Evolutionary conservation across 2,329 filamentous ascomycete genomes (phyloP).

Genomic region (Pseudogymnoascus sp.): DNA sequence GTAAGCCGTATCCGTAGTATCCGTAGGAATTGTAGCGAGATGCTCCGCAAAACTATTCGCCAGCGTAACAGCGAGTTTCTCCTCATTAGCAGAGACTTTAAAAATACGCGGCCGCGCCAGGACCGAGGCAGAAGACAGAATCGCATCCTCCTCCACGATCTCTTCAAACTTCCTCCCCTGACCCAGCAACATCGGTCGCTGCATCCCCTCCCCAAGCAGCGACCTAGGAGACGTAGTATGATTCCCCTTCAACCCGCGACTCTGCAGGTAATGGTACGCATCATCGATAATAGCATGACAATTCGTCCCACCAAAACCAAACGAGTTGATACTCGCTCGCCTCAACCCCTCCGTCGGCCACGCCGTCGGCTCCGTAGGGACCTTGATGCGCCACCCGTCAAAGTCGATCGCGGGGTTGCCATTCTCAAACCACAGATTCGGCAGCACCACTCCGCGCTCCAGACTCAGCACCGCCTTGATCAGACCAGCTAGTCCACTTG

Average conservation of each 20-base stretch:
- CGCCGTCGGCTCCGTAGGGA: not conserved
- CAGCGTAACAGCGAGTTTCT: not conserved
- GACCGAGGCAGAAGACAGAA: not conserved
- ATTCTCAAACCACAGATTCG: slow-evolving; percentile 28
- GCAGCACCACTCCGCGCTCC: slow-evolving; percentile 25
- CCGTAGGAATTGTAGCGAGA: not conserved
- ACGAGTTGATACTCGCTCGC: slow-evolving; percentile 18
- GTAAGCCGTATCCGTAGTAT: not conserved
- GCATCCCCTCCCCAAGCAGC: not conserved
- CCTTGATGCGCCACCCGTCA: not conserved
- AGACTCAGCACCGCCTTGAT: slow-evolving; percentile 25
- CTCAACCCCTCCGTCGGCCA: slow-evolving; percentile 8
- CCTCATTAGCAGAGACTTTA: not conserved
- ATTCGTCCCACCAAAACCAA: slow-evolving; percentile 43
- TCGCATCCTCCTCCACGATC: not conserved
- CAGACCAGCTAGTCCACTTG: slow-evolving; percentile 19
- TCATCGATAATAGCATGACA: slow-evolving; percentile 32
- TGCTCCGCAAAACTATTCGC: not conserved
- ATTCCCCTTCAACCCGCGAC: slow-evolving; percentile 15
- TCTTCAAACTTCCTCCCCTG: not conserved
- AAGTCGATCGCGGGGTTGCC: slow-evolving; percentile 15
- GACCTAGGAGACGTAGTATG: slow-evolving; percentile 18
- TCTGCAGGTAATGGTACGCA: slow-evolving; percentile 15
- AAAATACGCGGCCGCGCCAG: not conserved
- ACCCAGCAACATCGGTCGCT: not conserved